Conservation (phyloP, 495 filamentous ascomycete genomes). For the Penicillium flavigenum region DNA sequence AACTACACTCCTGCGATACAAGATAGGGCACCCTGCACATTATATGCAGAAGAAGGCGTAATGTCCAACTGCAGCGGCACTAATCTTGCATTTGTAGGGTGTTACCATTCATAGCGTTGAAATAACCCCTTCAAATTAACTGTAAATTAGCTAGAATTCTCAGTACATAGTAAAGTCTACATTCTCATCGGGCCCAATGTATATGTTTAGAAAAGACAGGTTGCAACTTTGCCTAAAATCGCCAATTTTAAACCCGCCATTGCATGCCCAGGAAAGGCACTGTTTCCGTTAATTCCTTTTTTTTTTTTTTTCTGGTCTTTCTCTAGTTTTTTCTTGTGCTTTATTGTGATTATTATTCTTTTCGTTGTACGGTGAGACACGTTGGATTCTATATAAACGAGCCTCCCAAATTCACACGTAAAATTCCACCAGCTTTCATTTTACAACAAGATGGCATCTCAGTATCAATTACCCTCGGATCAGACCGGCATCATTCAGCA, state of each 20-base stretch:
- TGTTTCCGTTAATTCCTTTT: not conserved
- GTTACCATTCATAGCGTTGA: not conserved
- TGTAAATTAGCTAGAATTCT: not conserved
- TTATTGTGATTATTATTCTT: not conserved
- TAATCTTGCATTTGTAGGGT: not conserved
- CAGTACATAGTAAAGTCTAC: not conserved
- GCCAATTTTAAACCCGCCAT: not conserved
- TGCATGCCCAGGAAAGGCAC: not conserved
- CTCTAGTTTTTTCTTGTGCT: not conserved
- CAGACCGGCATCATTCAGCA: slow-evolving; percentile 28
- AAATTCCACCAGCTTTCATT: not conserved
- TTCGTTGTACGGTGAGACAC: not conserved
- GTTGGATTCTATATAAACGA: not conserved
- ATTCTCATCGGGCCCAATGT: not conserved
- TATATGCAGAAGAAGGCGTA: not conserved
- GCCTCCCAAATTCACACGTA: not conserved
- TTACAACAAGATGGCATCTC: not conserved
- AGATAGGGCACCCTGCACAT: not conserved
- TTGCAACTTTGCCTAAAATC: not conserved
- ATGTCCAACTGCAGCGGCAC: not conserved
- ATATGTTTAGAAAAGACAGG: not conserved
- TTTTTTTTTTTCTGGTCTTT: not conserved
- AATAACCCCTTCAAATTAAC: not conserved
- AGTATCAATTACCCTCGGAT: not conserved
- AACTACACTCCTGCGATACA: not conserved